Percentiles rank a stretch among this genome's conserved stretches.
phyloP scores from a whole-genome alignment of 108 stramenopile genomes.

The Stephanodiscus triporus region DNA sequence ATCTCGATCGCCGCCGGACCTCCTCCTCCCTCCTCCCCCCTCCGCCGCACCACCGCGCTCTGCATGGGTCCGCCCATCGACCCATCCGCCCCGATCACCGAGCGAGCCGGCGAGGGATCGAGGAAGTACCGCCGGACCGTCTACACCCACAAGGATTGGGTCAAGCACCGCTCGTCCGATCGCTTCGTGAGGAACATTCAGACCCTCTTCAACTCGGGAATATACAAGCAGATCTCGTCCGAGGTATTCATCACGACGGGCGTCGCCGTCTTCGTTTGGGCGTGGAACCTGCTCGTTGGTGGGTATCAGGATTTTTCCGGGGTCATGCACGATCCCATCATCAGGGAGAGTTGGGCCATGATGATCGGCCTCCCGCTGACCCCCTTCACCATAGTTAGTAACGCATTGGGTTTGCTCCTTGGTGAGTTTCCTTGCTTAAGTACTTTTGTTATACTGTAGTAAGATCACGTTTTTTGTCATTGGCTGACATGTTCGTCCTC shows the following conservation, averaged over 20 bases:
- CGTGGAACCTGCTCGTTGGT: slow-evolving; percentile 52
- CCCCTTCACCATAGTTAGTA: slow-evolving; percentile 55
- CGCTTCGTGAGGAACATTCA: slow-evolving; percentile 54
- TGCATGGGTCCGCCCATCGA: slow-evolving; percentile 43
- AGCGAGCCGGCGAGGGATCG: slow-evolving; percentile 47
- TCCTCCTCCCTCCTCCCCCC: neutral
- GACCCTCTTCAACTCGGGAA: slow-evolving; percentile 49
- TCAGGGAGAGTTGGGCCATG: slow-evolving; percentile 23
- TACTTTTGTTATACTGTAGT: neutral
- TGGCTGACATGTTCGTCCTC: slow-evolving; percentile 4
- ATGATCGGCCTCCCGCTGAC: slow-evolving; percentile 52
- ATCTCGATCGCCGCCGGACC: neutral
- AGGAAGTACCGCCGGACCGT: slow-evolving; percentile 71
- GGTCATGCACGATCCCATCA: slow-evolving; percentile 34
- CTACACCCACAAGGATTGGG: slow-evolving; percentile 69
- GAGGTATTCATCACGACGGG: slow-evolving; percentile 41
- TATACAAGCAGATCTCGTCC: slow-evolving; percentile 56
- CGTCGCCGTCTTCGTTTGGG: slow-evolving; percentile 52
- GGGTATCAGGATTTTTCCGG: slow-evolving; percentile 59
- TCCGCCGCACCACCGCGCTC: slow-evolving; percentile 1
- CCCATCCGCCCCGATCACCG: slow-evolving; percentile 35
- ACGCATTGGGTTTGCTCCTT: slow-evolving; percentile 66
- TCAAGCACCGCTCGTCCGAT: slow-evolving; percentile 55
- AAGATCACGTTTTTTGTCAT: slow-evolving; percentile 1
- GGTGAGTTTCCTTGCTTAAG: slow-evolving; percentile 45